phyloP scores from a whole-genome alignment of 768 basidiomycete genomes.

The Leccinellum luteum region DNA sequence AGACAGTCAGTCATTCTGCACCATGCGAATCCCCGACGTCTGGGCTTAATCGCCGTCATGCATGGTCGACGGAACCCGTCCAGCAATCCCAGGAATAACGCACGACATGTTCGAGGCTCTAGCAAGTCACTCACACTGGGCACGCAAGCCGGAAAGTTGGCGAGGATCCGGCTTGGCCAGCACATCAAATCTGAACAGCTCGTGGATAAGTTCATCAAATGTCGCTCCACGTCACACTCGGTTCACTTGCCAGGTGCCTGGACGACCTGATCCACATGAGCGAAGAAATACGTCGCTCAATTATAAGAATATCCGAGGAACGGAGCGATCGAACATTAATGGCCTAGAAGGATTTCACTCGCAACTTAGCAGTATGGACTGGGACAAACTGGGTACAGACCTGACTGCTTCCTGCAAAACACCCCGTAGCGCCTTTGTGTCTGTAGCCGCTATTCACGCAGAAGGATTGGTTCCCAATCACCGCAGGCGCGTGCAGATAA shows the following conservation, averaged over 20 bases:
- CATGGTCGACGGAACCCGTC: slow-evolving; percentile 2
- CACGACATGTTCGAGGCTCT: slow-evolving; percentile 10
- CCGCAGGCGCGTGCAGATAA: slow-evolving; percentile 3
- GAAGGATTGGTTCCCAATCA: slow-evolving; percentile 13
- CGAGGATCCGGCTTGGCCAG: slow-evolving; percentile 10
- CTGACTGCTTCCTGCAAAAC: background rate
- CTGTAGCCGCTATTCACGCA: slow-evolving; percentile 4
- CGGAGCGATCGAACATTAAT: slow-evolving; percentile 2
- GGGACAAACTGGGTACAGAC: slow-evolving; percentile 11
- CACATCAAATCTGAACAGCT: background rate
- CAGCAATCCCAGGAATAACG: slow-evolving; percentile 8
- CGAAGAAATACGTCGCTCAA: slow-evolving; percentile 1
- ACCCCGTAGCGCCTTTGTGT: background rate
- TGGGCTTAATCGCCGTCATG: slow-evolving; percentile 22
- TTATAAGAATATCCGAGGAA: background rate
- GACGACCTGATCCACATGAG: slow-evolving; percentile 24
- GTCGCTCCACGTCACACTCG: background rate
- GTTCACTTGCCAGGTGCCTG: slow-evolving; percentile 5
- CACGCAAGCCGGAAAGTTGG: too few relatives aligned
- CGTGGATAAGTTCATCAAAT: background rate
- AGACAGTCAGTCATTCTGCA: slow-evolving; percentile 3
- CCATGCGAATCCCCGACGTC: slow-evolving; percentile 26
- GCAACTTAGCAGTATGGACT: slow-evolving; percentile 4
- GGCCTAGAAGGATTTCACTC: slow-evolving; percentile 3
- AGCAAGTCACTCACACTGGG: background rate